Base-by-base conservation (phyloP, 495 filamentous ascomycete genomes). In the Penicillium pancosmium region DNA sequence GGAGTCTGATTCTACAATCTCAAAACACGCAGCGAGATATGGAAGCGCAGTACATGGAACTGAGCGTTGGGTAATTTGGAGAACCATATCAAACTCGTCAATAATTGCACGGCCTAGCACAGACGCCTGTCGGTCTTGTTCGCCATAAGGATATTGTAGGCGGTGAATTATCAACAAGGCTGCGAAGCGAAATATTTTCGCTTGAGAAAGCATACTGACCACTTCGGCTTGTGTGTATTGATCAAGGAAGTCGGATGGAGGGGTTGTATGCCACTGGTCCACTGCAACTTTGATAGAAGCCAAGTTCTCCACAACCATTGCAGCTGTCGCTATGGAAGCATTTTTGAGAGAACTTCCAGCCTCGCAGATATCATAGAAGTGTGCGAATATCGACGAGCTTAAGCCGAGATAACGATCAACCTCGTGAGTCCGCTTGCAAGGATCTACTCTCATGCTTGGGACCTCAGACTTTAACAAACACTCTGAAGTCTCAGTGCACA, bases 341-440 rank as follows among this genome's bases (percentile, higher is more conserved):
- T 52, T 3, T 46, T 44, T 52, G 4, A 67, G 52, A 1, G 15
- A 8, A 13, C 35, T 47, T 4, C 46, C 31, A 2, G 53, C 43
- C 35, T 56, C 36, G 6, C 61, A 64, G 3, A 67, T 64, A 36
- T 67, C 61, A 40, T 56, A 67, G 5, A 64, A 36, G 21, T 50
- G 31, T 18, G 55, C 27, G 19, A 67, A 58, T 3, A 64, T 52
- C 11, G 61, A 15, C 3, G 58, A 60, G 18, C 61, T 61, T 10
- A 67, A 11, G 12, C 64, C 64, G 31, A 67, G 40, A 52, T 67
- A 67, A 15, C 64, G 57, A 52, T 67, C 64, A 25, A 67, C 52
- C 41, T 52, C 50, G 27, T 43, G 13, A 0, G 6, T 16, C 8
- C 57, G 54, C 7, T 50, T 21, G 9, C 16, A 7, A 18, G 52